These are phyloP conservation scores for Apiotrichum brassicae DNA, from an alignment of 1,284 basidiomycete species.

Conservation along the genomic window DNA sequence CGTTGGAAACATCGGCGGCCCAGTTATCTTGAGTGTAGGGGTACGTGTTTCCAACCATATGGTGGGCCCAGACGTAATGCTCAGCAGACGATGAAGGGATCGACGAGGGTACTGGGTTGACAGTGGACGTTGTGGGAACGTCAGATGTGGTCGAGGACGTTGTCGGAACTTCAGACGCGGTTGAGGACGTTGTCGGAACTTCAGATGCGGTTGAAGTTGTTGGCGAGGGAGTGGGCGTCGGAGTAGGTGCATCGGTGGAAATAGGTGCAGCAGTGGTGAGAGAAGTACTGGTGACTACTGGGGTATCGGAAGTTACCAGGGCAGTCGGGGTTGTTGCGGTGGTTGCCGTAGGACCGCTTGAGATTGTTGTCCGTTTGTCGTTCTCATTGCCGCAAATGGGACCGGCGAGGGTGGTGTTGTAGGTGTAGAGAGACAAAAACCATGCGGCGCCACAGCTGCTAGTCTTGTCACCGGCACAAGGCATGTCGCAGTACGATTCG, in stretches of 20 bases:
- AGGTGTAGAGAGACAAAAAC: conserved; percentile 36
- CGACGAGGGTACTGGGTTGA: conserved; percentile 1
- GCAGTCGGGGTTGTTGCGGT: conserved; percentile 5
- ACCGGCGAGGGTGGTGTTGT: conserved; percentile 16
- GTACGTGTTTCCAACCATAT: conserved; percentile 46
- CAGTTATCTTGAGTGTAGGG: conserved; percentile 39
- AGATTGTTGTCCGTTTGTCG: neutral
- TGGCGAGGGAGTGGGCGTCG: neutral
- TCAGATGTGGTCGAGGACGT: conserved; percentile 8
- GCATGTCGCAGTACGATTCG: conserved; percentile 26
- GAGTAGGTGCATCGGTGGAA: neutral
- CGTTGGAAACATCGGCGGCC: conserved; percentile 42
- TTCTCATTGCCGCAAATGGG: neutral
- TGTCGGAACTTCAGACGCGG: conserved; percentile 3
- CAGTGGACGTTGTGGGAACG: conserved; percentile 4
- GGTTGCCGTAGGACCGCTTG: conserved; percentile 14
- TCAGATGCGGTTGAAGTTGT: conserved; percentile 6
- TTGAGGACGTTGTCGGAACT: neutral
- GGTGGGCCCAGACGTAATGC: conserved; percentile 44
- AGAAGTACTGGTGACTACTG: no score
- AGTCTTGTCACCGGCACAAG: conserved; percentile 31
- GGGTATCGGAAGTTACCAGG: no score
- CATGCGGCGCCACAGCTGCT: conserved; percentile 35
- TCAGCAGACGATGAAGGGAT: conserved; percentile 23
- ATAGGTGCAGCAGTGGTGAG: neutral